A percentile compares a stretch with the other conserved stretches of the same genome.
Conservation (phyloP, 306 rosid genomes). For the Lathyrus sativus region DNA sequence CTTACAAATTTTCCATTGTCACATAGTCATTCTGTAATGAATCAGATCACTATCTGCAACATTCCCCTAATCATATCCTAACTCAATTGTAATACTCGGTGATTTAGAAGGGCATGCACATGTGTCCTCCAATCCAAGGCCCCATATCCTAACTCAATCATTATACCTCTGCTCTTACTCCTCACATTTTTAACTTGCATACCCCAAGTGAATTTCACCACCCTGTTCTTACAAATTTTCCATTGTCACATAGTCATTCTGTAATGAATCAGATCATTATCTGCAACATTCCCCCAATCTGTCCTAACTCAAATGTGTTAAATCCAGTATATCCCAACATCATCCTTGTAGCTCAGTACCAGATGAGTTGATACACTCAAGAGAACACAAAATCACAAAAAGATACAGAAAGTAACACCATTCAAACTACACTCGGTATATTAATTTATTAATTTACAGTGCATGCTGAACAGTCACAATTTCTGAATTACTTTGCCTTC, state of each 20-base stretch:
- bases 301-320: not conserved
- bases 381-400: not conserved
- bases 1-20: not conserved
- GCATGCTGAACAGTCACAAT: conserved; percentile 6
- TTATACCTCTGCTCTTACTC: not conserved
- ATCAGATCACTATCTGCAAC: not conserved
- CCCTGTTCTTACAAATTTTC: not conserved
- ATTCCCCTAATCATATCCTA: not conserved
- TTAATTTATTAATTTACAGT: not conserved
- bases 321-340: not conserved
- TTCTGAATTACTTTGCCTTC: not conserved
- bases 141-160: not conserved
- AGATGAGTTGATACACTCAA: not conserved
- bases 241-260: not conserved
- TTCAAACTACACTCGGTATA: not conserved
- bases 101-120: not conserved
- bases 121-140: not conserved
- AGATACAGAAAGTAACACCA: not conserved
- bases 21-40: not conserved
- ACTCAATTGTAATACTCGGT: too few species aligned
- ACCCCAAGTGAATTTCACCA: not conserved
- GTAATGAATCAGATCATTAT: too few species aligned
- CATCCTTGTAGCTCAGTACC: not conserved
- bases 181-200: not conserved
- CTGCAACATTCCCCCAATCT: not conserved